phyloP scores from a whole-genome alignment of 768 basidiomycete genomes.

The Suillus luteus region DNA sequence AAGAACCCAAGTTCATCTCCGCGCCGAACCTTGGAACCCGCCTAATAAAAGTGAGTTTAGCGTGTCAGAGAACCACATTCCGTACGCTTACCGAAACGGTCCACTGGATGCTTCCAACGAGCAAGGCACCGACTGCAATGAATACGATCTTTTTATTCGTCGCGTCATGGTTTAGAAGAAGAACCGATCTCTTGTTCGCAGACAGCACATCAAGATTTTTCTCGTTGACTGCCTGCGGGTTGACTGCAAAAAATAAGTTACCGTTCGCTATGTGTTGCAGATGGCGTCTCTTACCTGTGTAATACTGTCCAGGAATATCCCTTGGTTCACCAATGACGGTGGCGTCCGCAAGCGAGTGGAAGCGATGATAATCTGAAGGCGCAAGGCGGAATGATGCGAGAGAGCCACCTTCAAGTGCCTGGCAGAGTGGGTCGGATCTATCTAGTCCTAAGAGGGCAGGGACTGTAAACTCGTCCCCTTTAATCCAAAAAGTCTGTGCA shows the following conservation, averaged over 20 bases:
- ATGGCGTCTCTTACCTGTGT: conserved; percentile 46
- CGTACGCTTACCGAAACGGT: conserved; percentile 39
- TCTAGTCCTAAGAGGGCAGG: conserved; percentile 54
- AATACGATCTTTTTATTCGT: conserved; percentile 59
- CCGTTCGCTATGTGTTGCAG: neutral
- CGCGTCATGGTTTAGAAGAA: conserved; percentile 49
- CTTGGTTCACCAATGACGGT: conserved; percentile 42
- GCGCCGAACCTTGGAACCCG: conserved; percentile 52
- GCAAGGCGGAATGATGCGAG: conserved; percentile 77
- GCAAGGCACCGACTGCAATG: conserved; percentile 78
- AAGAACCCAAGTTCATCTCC: conserved; percentile 71
- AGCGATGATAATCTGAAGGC: conserved; percentile 81
- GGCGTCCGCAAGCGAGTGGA: conserved; percentile 70
- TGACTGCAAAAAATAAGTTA: conserved; percentile 43
- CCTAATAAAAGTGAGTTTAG: conserved; percentile 24
- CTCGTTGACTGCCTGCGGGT: conserved; percentile 79
- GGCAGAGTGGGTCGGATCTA: conserved; percentile 42
- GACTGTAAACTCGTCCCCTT: conserved; percentile 72
- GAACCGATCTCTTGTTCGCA: conserved; percentile 59
- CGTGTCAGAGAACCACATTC: neutral
- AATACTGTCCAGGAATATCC: conserved; percentile 59
- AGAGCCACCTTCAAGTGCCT: conserved; percentile 45
- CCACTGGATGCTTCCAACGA: conserved; percentile 77
- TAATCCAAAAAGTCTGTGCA: conserved; percentile 76
- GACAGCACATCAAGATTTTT: conserved; percentile 64